Conservation (phyloP, 345 rosid genomes). For the Lumnitzera littorea region DNA sequence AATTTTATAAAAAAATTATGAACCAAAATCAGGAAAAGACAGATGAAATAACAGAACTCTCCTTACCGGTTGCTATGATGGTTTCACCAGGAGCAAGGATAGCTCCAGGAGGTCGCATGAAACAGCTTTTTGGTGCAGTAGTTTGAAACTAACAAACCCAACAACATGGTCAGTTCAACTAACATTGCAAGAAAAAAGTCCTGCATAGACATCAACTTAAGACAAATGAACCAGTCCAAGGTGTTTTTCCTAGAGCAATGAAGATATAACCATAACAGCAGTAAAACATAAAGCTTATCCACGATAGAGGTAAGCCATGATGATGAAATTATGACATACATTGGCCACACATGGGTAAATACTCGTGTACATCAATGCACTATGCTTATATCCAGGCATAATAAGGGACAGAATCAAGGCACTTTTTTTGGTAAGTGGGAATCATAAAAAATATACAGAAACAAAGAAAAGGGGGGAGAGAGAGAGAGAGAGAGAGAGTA, state of each 20-base stretch:
- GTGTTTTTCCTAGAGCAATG: too few species aligned
- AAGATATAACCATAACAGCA: neutral
- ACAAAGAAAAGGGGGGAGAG: neutral
- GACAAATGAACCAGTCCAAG: too few species aligned
- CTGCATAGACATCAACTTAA: too few species aligned
- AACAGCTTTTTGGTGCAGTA: slow-evolving; percentile 97
- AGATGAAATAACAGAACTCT: neutral
- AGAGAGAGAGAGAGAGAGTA: neutral
- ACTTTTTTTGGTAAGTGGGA: too few species aligned
- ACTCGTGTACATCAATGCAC: too few species aligned
- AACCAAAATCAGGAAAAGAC: slow-evolving; percentile 4
- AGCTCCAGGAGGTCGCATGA: slow-evolving; percentile 99
- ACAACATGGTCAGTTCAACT: neutral
- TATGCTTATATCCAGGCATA: too few species aligned
- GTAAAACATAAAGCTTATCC: neutral
- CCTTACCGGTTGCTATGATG: slow-evolving; percentile 77
- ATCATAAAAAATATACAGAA: neutral
- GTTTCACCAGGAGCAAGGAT: slow-evolving; percentile 92
- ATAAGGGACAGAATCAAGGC: too few species aligned
- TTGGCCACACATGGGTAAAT: too few species aligned
- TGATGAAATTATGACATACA: too few species aligned
- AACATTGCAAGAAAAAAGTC: neutral
- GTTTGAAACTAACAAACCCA: slow-evolving; percentile 76
- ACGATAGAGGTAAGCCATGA: neutral
- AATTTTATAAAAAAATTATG: neutral